phyloP scores from a whole-genome alignment of 352 stramenopile species.

The Albugo laibachii region DNA sequence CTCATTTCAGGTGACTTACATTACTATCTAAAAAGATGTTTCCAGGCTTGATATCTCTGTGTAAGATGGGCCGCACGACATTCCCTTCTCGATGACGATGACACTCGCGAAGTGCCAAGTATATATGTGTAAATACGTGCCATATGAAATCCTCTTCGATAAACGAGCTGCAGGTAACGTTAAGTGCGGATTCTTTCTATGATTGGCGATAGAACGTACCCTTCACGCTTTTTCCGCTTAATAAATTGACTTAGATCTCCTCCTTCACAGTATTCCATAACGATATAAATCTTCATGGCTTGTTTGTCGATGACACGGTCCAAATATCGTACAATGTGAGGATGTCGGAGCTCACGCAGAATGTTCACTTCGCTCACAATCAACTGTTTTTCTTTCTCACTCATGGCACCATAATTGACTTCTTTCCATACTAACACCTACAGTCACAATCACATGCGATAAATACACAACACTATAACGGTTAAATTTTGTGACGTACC shows the following conservation, averaged over 20 bases:
- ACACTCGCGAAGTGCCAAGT: conserved; percentile 81
- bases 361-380: conserved; percentile 90
- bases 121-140: conserved; percentile 85
- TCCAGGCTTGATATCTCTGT: conserved; percentile 83
- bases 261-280: conserved; percentile 89
- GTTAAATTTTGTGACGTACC: conserved; percentile 11
- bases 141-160: conserved; percentile 88
- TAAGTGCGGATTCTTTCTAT: conserved; percentile 1
- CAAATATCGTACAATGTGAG: conserved; percentile 86
- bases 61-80: conserved; percentile 61
- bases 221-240: conserved; percentile 78
- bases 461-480: neutral
- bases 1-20: conserved; percentile 16
- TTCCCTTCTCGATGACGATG: conserved; percentile 76
- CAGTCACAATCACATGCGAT: neutral
- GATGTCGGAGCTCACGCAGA: conserved; percentile 80
- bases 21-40: conserved; percentile 86
- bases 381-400: conserved; percentile 86
- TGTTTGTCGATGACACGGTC: conserved; percentile 88
- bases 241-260: conserved; percentile 81
- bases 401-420: conserved; percentile 84
- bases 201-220: conserved; percentile 14
- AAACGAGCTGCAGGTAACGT: conserved; percentile 27
- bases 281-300: conserved; percentile 85
- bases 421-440: conserved; percentile 86